Evolutionary conservation across 306 rosid genomes (phyloP).

Genomic region (Casuarina cunninghamiana): DNA sequence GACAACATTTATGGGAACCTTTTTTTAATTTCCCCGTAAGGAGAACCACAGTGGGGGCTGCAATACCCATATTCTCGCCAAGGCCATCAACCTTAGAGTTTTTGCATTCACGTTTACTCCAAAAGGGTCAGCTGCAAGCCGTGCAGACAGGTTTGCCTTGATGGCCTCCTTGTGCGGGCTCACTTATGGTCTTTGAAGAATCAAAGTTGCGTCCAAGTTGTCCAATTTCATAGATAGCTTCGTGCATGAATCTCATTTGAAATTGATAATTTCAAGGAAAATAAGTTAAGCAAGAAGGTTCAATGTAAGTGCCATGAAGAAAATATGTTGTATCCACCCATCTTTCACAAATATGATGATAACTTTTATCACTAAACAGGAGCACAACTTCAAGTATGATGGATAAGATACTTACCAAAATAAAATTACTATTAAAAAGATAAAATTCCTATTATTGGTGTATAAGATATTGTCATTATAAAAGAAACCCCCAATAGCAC

Average conservation of each 20-base stretch:
- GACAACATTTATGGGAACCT: not conserved
- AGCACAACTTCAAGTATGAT: constrained; percentile 5
- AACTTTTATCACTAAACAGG: not conserved
- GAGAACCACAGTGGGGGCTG: constrained; percentile 95
- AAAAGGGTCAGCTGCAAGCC: constrained; percentile 82
- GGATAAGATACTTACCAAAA: not conserved
- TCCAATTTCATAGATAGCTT: constrained; percentile 92
- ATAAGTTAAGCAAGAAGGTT: constrained; percentile 15
- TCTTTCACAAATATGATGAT: constrained; percentile 12
- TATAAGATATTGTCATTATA: not conserved
- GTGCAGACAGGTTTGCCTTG: constrained; percentile 76
- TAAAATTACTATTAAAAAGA: not conserved
- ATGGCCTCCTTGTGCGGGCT: constrained; percentile 95
- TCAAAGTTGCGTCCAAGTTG: constrained; percentile 91
- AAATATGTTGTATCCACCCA: constrained; percentile 9
- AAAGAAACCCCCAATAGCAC: no score
- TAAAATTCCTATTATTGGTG: not conserved
- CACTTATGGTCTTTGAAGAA: constrained; percentile 91
- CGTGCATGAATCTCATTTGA: constrained; percentile 90
- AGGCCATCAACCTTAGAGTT: constrained; percentile 96
- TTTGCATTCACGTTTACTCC: constrained; percentile 92
- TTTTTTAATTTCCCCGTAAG: constrained; percentile 74
- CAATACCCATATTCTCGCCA: constrained; percentile 94
- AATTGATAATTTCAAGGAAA: constrained; percentile 16
- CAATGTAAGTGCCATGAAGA: no score